phyloP scores from a whole-genome alignment of 2,329 filamentous ascomycete species.

The Cordyceps farinosa region DNA sequence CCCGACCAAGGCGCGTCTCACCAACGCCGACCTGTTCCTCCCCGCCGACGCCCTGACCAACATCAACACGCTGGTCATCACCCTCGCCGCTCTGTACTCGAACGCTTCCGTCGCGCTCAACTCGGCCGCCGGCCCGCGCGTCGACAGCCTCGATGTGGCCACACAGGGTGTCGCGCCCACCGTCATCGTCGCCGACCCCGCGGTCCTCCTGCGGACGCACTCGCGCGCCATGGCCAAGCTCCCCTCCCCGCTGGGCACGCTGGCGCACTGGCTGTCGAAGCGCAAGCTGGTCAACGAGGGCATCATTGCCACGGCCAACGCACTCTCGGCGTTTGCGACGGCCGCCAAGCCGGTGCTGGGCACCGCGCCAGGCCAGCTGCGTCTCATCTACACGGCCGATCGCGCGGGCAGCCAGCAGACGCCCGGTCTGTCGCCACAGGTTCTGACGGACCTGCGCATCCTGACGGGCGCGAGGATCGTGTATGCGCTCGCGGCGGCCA shows the following conservation, averaged over 20 bases:
- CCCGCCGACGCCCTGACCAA: slow-evolving; percentile 77
- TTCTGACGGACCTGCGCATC: slow-evolving; percentile 76
- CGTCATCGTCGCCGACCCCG: slow-evolving; percentile 73
- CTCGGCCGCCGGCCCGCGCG: slow-evolving; percentile 71
- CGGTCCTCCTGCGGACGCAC: slow-evolving; percentile 67
- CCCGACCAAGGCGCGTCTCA: slow-evolving; percentile 70
- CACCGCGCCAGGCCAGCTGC: slow-evolving; percentile 66
- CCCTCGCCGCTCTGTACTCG: slow-evolving; percentile 76
- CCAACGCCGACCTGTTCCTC: slow-evolving; percentile 74
- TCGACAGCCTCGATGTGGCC: slow-evolving; percentile 68
- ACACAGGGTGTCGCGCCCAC: slow-evolving; percentile 75
- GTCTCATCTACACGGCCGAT: slow-evolving; percentile 77
- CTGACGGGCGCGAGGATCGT: slow-evolving; percentile 76
- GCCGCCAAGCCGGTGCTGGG: slow-evolving; percentile 58
- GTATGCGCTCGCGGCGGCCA: slow-evolving; percentile 77
- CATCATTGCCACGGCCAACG: slow-evolving; percentile 59
- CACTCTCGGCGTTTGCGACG: slow-evolving; percentile 50
- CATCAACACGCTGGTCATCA: slow-evolving; percentile 74
- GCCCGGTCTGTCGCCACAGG: slow-evolving; percentile 62
- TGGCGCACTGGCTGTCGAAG: slow-evolving; percentile 69
- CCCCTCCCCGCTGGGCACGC: slow-evolving; percentile 59
- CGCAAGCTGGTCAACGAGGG: slow-evolving; percentile 67
- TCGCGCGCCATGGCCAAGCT: slow-evolving; percentile 56
- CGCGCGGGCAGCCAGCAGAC: slow-evolving; percentile 62
- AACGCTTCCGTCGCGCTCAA: slow-evolving; percentile 85